phyloP scores from a whole-genome alignment of 495 filamentous ascomycete species.

The Annulohypoxylon stygium region DNA sequence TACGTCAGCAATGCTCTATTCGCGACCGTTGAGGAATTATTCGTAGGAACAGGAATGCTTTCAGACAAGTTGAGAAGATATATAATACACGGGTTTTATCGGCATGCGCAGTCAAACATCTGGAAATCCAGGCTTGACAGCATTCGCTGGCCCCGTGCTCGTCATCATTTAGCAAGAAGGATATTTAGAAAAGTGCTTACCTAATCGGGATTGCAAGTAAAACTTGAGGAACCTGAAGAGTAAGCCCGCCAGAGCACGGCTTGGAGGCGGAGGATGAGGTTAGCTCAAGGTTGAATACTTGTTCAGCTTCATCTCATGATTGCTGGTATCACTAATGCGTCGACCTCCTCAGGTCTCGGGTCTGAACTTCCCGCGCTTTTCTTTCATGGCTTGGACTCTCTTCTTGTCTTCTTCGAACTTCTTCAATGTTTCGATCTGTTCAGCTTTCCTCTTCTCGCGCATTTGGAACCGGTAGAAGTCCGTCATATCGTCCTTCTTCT shows the following conservation, averaged over 20 bases:
- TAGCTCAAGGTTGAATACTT: not conserved
- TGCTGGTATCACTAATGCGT: not conserved
- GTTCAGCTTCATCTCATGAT: not conserved
- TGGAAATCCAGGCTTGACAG: conserved; percentile 47
- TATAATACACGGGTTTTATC: conserved; percentile 63
- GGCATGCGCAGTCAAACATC: conserved; percentile 50
- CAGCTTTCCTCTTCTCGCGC: conserved; percentile 87
- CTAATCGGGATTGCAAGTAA: not conserved
- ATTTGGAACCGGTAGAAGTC: conserved; percentile 97
- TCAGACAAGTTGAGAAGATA: conserved; percentile 68
- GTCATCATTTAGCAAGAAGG: conserved; percentile 61
- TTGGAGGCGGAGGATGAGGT: not conserved
- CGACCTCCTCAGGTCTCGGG: conserved; percentile 59
- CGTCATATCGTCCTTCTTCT: conserved; percentile 72
- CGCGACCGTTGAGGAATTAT: not conserved
- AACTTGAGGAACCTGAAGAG: not conserved
- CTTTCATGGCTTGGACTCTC: conserved; percentile 71
- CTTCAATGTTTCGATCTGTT: conserved; percentile 75
- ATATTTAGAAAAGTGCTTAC: conserved; percentile 20
- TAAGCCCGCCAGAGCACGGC: not conserved
- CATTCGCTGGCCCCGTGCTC: conserved; percentile 67
- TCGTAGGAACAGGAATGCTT: conserved; percentile 3
- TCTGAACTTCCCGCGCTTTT: conserved; percentile 70
- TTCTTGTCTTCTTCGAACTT: conserved; percentile 75
- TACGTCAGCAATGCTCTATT: conserved; percentile 9